Conservation (phyloP, 2,329 filamentous ascomycete genomes). For the Clonostachys rosea region DNA sequence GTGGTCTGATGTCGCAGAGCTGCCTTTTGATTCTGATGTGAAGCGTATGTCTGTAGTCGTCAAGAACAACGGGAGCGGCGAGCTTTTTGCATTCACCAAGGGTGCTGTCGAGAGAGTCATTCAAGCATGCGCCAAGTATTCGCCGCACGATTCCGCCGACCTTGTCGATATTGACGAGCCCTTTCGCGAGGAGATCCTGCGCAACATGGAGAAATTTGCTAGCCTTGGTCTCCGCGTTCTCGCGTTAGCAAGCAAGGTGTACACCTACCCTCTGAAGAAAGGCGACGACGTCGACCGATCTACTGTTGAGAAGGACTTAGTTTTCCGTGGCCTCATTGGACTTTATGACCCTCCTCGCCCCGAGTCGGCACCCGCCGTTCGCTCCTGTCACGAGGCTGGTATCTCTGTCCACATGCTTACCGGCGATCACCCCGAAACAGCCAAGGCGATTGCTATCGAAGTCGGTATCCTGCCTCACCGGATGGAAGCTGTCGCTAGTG, state of each 20-base stretch:
- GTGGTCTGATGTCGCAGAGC: slow-evolving; percentile 58
- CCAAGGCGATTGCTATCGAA: slow-evolving; percentile 56
- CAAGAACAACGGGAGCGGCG: slow-evolving; percentile 26
- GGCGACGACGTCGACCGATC: slow-evolving; percentile 42
- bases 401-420: slow-evolving; percentile 67
- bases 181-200: slow-evolving; percentile 48
- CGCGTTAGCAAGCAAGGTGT: slow-evolving; percentile 51
- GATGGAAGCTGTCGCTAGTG: slow-evolving; percentile 41
- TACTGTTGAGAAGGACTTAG: slow-evolving; percentile 53
- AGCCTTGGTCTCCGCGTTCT: slow-evolving; percentile 63
- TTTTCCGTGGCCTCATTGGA: slow-evolving; percentile 63
- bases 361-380: slow-evolving; percentile 58
- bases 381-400: slow-evolving; percentile 55
- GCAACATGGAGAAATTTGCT: slow-evolving; percentile 61
- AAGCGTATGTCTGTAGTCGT: slow-evolving; percentile 73
- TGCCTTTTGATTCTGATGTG: slow-evolving; percentile 67
- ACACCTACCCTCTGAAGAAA: slow-evolving; percentile 26
- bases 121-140: slow-evolving; percentile 34
- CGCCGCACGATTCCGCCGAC: slow-evolving; percentile 12
- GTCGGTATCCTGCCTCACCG: slow-evolving; percentile 53
- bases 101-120: slow-evolving; percentile 66
- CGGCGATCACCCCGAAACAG: slow-evolving; percentile 61
- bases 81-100: slow-evolving; percentile 43
- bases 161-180: slow-evolving; percentile 41
- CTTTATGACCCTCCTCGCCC: slow-evolving; percentile 68